phyloP scores from a whole-genome alignment of 768 basidiomycete species.

The Coprinopsis strossmayeri region DNA sequence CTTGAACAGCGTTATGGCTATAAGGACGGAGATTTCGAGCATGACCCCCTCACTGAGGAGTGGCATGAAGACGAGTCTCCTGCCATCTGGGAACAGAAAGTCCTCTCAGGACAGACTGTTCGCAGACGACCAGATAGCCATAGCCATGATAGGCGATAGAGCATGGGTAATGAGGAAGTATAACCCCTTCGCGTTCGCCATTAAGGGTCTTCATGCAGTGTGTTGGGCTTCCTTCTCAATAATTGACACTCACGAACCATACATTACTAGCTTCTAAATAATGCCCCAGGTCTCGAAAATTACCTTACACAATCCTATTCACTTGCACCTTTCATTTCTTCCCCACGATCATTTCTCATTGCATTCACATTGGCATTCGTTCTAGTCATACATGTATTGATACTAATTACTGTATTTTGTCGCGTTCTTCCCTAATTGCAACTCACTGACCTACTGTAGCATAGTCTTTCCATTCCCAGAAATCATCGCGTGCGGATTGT shows the following conservation, averaged over 20 bases:
- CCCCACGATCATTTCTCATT: constrained; percentile 8
- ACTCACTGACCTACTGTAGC: constrained; percentile 1
- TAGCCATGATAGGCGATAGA: constrained; percentile 13
- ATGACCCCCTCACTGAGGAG: constrained; percentile 51
- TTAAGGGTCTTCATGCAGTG: neutral
- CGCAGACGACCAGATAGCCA: constrained; percentile 29
- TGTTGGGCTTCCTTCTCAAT: neutral
- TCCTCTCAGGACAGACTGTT: constrained; percentile 27
- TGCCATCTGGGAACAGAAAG: constrained; percentile 55
- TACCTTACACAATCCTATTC: constrained; percentile 1
- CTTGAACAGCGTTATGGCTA: constrained; percentile 71
- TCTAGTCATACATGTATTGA: no score
- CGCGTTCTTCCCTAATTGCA: neutral
- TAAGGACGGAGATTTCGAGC: constrained; percentile 82
- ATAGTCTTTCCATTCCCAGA: neutral
- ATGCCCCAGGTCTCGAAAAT: neutral
- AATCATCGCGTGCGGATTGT: neutral
- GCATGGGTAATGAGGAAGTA: constrained; percentile 3
- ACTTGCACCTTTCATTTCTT: constrained; percentile 8
- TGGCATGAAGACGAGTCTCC: constrained; percentile 70
- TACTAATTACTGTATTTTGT: constrained; percentile 8
- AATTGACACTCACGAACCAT: neutral
- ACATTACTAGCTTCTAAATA: neutral
- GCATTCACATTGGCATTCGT: constrained; percentile 8
- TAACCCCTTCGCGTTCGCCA: neutral